Base-by-base conservation (phyloP, 1,284 basidiomycete species). In the Phenoliferia sp. region DNA sequence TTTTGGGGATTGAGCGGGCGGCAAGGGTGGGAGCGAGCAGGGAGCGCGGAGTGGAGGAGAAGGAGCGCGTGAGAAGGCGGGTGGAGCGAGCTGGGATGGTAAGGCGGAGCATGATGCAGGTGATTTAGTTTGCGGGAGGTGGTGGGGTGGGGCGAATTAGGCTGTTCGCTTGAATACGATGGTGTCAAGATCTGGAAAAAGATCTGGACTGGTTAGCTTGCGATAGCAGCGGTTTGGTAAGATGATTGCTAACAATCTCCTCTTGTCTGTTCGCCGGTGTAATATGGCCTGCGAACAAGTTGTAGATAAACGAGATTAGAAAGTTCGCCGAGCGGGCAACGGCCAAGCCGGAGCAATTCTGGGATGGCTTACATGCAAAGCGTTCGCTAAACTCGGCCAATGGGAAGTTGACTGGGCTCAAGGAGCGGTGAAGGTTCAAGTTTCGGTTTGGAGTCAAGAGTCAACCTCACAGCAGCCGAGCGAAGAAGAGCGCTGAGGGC, bases 41-140 rank as follows among this genome's bases (percentile, higher is more conserved):
- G 62, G 69, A 62, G 62, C 31, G 61, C 28, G 31, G n/a, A n/a
- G 54, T 39, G 58, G 56, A 29, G 12, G 62, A 63, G 10, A 65
- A 63, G 36, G 69, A 60, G 66, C 69, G 64, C 34, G 64, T 71
- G 62, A 69, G 72, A 48, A 73, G 67, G 69, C 71, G 71, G 67
- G 22, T 59, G 48, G 48, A 12, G n/a, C 12, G 54, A 55, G 50
- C 54, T 26, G 55, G 31, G 35, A 55, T 31, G 34, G 62, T 48
- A 22, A 44, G 48, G 48, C 32, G 35, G 56, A 35, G 58, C 19
- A 59, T 26, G 26, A 4, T 32, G n/a, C n/a, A n/a, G n/a, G n/a
- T n/a, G n/a, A n/a, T n/a, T n/a, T n/a, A n/a, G n/a, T n/a, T n/a
- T n/a, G n/a, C n/a, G 60, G 32, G 26, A 3, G 19, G 55, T 5